Conservation (phyloP, 495 filamentous ascomycete genomes). For the Penicillium canariense region DNA sequence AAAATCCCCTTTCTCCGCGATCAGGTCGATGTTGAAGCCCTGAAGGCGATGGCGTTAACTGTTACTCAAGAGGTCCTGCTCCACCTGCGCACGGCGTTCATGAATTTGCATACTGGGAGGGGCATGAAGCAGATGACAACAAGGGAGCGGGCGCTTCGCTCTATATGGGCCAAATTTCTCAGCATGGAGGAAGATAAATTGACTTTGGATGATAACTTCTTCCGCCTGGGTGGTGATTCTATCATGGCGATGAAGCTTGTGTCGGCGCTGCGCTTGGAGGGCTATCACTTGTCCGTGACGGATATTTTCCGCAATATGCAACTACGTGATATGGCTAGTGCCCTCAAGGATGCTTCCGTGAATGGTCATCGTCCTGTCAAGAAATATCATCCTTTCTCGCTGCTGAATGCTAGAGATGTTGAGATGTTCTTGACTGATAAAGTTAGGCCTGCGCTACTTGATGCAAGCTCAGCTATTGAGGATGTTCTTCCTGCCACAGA, state of each 20-base stretch:
- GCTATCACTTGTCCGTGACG: not conserved
- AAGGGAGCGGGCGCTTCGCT: constrained; percentile 34
- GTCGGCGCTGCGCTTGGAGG: not conserved
- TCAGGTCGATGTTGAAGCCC: constrained; percentile 34
- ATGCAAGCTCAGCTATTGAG: constrained; percentile 23
- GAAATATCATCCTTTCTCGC: constrained; percentile 29
- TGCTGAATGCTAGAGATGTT: constrained; percentile 30
- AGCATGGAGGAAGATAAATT: constrained; percentile 20
- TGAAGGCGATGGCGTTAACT: constrained; percentile 12
- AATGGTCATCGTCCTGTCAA: constrained; percentile 3
- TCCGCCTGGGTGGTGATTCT: constrained; percentile 54
- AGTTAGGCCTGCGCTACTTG: constrained; percentile 18
- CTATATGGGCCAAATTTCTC: constrained; percentile 36
- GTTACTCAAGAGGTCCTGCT: constrained; percentile 14
- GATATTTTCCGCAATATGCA: constrained; percentile 27
- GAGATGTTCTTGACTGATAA: constrained; percentile 19
- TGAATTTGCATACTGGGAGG: constrained; percentile 6
- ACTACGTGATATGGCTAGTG: constrained; percentile 26
- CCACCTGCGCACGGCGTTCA: constrained; percentile 19
- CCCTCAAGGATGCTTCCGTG: constrained; percentile 5
- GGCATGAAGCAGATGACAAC: constrained; percentile 16
- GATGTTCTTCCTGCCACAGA: constrained; percentile 30
- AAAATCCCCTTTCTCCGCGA: constrained; percentile 18
- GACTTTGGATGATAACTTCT: constrained; percentile 46
- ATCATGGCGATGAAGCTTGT: constrained; percentile 46